phyloP scores from a whole-genome alignment of 495 filamentous ascomycete genomes.

The Letharia lupina region DNA sequence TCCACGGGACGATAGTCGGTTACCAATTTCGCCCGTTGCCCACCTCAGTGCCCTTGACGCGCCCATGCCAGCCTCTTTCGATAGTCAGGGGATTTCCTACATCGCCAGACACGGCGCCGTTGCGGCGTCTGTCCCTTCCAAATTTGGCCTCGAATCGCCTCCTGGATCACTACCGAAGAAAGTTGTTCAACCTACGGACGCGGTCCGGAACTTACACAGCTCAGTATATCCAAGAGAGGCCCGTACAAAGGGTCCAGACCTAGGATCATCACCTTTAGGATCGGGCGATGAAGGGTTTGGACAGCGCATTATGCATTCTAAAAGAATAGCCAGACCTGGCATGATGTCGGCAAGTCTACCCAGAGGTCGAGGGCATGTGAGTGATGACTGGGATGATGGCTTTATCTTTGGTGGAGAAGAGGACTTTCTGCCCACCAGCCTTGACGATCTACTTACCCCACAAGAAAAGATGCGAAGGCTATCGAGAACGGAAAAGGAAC shows the following conservation, averaged over 20 bases:
- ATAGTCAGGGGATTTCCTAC: conserved; percentile 90
- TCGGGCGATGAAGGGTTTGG: conserved; percentile 50
- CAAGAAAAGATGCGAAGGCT: conserved; percentile 79
- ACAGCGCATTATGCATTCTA: conserved; percentile 76
- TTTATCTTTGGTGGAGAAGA: conserved; percentile 88
- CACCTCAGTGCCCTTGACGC: conserved; percentile 84
- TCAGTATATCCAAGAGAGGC: conserved; percentile 72
- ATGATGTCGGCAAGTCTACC: conserved; percentile 77
- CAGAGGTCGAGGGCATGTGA: conserved; percentile 45
- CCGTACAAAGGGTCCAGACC: conserved; percentile 41
- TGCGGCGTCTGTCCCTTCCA: conserved; percentile 84
- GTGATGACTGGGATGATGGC: conserved; percentile 72
- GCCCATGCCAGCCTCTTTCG: conserved; percentile 88
- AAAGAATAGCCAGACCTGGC: conserved; percentile 62
- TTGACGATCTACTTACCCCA: conserved; percentile 87
- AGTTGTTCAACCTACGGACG: conserved; percentile 55
- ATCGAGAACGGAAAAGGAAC: conserved; percentile 62
- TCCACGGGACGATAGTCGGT: conserved; percentile 65
- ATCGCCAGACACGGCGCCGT: conserved; percentile 84
- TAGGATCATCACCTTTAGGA: conserved; percentile 60
- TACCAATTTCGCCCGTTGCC: conserved; percentile 62
- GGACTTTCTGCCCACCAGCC: conserved; percentile 75
- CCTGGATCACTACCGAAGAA: conserved; percentile 59
- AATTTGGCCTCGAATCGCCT: conserved; percentile 86
- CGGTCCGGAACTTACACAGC: conserved; percentile 71